Base-by-base conservation (phyloP, 768 basidiomycete species). In the Boletales sp. region DNA sequence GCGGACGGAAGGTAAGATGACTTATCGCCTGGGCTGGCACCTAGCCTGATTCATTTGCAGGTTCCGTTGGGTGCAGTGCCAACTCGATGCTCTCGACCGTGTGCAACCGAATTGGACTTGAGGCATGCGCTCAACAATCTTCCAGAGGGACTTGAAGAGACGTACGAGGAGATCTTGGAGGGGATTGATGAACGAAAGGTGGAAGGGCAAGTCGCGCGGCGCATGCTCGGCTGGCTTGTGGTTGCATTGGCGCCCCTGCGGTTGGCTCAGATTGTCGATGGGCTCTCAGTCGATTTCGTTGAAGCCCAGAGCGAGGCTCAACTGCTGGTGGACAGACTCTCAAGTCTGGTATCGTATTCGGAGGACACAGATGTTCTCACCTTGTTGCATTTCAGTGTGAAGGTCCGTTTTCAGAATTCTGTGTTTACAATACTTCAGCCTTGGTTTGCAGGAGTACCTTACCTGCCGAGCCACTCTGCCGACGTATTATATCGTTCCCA, bases 341-440 rank as follows among this genome's bases (percentile, higher is more conserved):
- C 44, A 15, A 48, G 30, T 11, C 47, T 56, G 12, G 51, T 56
- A 9, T 45, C 27, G 10, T 40, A 48, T 11, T 39, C 43, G 9
- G 32, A 48, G 31, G 21, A 45, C 9, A 53, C 47, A 8, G 9
- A 10, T 5, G 11, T 37, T 42, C 1, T 1, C 27, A 27, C 38
- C 12, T 31, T 56, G 29, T 48, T 44, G 3, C 54, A 56, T 34
- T 56, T 41, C 19, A 56, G 47, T 17, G 54, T 53, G 27, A 51
- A 52, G 54, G 54, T 53, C 46, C 14, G 34, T 15, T 35, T 4
- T 18, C 12, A n/a, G 15, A 17, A 8, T 37, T 17, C 7, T 37
- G n/a, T 7, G 34, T 27, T 8, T 5, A 35, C 34, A 11, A 1
- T 11, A 11, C 4, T 35, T 27, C 24, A 35, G 15, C 11, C 14